Conservation (phyloP, 2,329 filamentous ascomycete species). For the Chrysoporthe puriensis region DNA sequence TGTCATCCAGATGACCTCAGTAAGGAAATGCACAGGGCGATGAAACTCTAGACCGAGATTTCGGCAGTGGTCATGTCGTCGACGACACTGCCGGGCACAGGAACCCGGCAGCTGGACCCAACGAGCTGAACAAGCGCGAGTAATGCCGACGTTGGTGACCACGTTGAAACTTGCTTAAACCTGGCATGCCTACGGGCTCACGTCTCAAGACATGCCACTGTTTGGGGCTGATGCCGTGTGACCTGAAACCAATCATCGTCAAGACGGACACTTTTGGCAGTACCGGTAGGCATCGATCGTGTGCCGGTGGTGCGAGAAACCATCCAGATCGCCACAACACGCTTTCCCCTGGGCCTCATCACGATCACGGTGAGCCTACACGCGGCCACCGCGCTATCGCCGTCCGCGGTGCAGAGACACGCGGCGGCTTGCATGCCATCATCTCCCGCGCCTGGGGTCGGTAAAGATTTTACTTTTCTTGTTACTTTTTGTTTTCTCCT, state of each 20-base stretch:
- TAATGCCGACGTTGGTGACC: neutral
- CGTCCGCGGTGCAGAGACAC: too few relatives aligned
- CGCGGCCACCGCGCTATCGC: neutral
- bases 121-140: neutral
- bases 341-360: too few relatives aligned
- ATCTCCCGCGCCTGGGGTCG: too few relatives aligned
- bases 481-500: too few relatives aligned
- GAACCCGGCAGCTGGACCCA: neutral
- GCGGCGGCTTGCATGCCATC: too few relatives aligned
- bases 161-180: neutral
- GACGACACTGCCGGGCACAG: too few relatives aligned
- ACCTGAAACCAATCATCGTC: conserved; percentile 4
- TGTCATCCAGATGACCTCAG: neutral
- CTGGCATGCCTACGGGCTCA: neutral
- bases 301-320: too few relatives aligned
- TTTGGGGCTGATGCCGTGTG: neutral
- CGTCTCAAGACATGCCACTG: neutral
- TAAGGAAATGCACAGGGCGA: neutral
- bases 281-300: too few relatives aligned
- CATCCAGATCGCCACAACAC: too few relatives aligned
- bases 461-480: too few relatives aligned
- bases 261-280: neutral
- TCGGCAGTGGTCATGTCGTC: neutral
- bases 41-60: neutral
- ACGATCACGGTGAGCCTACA: too few relatives aligned